These are phyloP conservation scores for Protomyces pachydermus DNA, from an alignment of 1,139 yeast genomes.

Conservation along the genomic window DNA sequence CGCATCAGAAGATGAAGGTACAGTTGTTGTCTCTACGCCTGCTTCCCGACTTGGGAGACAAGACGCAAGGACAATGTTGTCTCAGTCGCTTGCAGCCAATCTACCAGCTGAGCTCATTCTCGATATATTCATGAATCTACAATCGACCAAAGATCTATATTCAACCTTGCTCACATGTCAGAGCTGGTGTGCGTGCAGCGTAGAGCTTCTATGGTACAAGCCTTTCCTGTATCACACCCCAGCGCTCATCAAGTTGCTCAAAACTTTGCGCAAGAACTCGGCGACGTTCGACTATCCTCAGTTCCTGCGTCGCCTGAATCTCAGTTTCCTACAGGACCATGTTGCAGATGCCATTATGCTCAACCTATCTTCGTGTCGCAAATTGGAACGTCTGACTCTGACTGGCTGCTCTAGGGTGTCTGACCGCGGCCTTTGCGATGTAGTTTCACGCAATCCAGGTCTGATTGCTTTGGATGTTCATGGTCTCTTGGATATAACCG, in stretches of 20 bases:
- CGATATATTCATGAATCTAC: slow-evolving; percentile 63
- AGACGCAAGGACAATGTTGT: too few species aligned
- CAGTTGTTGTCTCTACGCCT: too few species aligned
- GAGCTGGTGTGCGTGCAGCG: slow-evolving; percentile 72
- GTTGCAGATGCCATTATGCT: slow-evolving; percentile 63
- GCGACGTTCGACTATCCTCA: slow-evolving; percentile 55
- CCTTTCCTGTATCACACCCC: slow-evolving; percentile 56
- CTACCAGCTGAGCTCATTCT: slow-evolving; percentile 79
- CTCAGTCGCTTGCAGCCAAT: slow-evolving; percentile 38
- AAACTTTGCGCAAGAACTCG: slow-evolving; percentile 51
- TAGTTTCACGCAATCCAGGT: slow-evolving; percentile 60
- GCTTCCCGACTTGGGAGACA: too few species aligned
- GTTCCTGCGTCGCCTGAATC: slow-evolving; percentile 72
- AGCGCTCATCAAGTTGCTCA: slow-evolving; percentile 28
- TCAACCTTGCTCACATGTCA: slow-evolving; percentile 70
- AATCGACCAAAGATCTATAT: slow-evolving; percentile 59
- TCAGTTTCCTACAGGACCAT: slow-evolving; percentile 65
- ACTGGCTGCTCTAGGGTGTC: slow-evolving; percentile 71
- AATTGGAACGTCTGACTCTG: slow-evolving; percentile 77
- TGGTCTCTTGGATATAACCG: slow-evolving; percentile 66
- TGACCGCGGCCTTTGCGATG: slow-evolving; percentile 55
- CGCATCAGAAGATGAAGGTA: too few species aligned
- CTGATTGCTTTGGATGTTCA: slow-evolving; percentile 85
- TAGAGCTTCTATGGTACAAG: slow-evolving; percentile 83
- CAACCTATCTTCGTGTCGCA: slow-evolving; percentile 51